A percentile compares a stretch with the other conserved stretches of the same genome.
Conservation (phyloP, 2,329 filamentous ascomycete species). For the Bipolaris victoriae region DNA sequence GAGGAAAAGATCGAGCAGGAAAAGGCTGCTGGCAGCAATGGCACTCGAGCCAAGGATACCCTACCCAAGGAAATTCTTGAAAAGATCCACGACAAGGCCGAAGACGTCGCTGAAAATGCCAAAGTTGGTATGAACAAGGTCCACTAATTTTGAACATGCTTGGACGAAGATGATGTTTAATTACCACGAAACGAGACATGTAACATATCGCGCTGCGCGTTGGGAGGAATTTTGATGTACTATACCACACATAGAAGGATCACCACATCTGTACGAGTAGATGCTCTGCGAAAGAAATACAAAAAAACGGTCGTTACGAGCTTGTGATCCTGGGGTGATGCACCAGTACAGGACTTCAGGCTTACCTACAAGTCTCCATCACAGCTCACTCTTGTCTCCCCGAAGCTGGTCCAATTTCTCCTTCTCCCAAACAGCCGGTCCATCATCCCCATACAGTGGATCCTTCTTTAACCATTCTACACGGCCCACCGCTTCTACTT, state of each 20-base stretch:
- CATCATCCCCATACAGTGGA: conserved; percentile 54
- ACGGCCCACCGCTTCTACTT: conserved; percentile 55
- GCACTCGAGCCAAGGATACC: conserved; percentile 36
- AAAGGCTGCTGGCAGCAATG: conserved; percentile 33
- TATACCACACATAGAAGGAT: conserved; percentile 11
- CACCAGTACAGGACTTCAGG: neutral
- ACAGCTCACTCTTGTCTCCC: conserved; percentile 10
- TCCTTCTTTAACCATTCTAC: conserved; percentile 66
- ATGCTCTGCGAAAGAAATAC: conserved; percentile 3
- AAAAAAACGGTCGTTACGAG: neutral
- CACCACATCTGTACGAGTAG: conserved; percentile 10
- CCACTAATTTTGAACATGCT: conserved; percentile 9
- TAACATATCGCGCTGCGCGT: conserved; percentile 9
- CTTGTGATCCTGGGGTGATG: neutral
- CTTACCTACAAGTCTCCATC: neutral
- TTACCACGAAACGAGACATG: conserved; percentile 7
- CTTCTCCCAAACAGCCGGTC: conserved; percentile 32
- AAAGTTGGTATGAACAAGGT: conserved; percentile 16
- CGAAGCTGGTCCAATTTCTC: conserved; percentile 24
- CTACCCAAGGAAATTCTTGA: conserved; percentile 38
- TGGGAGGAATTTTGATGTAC: conserved; percentile 11
- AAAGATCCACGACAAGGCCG: conserved; percentile 34
- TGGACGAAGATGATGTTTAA: conserved; percentile 4
- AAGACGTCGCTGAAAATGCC: conserved; percentile 27
- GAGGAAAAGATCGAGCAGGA: conserved; percentile 49